A percentile compares a stretch with the other conserved stretches of the same genome.
Evolutionary conservation across 2,329 filamentous ascomycete genomes (phyloP).

Genomic region (Clonostachys solani): DNA sequence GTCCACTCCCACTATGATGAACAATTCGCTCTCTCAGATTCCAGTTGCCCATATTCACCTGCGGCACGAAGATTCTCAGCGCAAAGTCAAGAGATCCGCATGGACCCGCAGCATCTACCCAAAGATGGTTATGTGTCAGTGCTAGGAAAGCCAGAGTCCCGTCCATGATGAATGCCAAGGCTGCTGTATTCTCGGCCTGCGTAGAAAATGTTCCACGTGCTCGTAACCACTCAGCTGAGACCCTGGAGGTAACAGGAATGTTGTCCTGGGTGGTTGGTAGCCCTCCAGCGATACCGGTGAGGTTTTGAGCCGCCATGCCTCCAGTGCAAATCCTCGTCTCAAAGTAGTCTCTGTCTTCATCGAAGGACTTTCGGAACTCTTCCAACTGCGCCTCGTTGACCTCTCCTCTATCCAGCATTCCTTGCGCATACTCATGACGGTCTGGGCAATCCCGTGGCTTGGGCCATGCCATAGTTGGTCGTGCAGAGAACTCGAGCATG

Average conservation of each 20-base stretch:
- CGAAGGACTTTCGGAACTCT: slow-evolving; percentile 19
- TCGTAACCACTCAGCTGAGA: slow-evolving; percentile 36
- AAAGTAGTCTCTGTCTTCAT: slow-evolving; percentile 18
- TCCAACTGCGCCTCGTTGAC: slow-evolving; percentile 8
- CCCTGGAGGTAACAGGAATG: slow-evolving; percentile 23
- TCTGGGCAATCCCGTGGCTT: slow-evolving; percentile 13
- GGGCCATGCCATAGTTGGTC: too few relatives aligned
- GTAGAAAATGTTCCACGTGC: slow-evolving; percentile 10
- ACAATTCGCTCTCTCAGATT: slow-evolving; percentile 34
- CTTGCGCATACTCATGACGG: slow-evolving; percentile 14
- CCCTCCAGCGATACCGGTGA: slow-evolving; percentile 32
- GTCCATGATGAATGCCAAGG: slow-evolving; percentile 38
- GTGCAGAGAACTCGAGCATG: slow-evolving; percentile 26
- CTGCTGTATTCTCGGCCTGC: slow-evolving; percentile 24
- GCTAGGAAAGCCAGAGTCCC: slow-evolving; percentile 36
- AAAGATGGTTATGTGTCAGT: slow-evolving; percentile 32
- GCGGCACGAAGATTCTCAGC: slow-evolving; percentile 32
- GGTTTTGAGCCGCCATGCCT: slow-evolving; percentile 35
- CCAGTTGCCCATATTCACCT: slow-evolving; percentile 34
- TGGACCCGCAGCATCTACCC: slow-evolving; percentile 35
- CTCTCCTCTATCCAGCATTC: slow-evolving; percentile 2
- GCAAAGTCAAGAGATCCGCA: slow-evolving; percentile 45
- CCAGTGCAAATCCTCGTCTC: slow-evolving; percentile 28
- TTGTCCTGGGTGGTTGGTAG: slow-evolving; percentile 26
- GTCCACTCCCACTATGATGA: slow-evolving; percentile 17